Evolutionary conservation across 2,329 filamentous ascomycete genomes (phyloP).

Genomic region (Aspergillus proliferans): DNA sequence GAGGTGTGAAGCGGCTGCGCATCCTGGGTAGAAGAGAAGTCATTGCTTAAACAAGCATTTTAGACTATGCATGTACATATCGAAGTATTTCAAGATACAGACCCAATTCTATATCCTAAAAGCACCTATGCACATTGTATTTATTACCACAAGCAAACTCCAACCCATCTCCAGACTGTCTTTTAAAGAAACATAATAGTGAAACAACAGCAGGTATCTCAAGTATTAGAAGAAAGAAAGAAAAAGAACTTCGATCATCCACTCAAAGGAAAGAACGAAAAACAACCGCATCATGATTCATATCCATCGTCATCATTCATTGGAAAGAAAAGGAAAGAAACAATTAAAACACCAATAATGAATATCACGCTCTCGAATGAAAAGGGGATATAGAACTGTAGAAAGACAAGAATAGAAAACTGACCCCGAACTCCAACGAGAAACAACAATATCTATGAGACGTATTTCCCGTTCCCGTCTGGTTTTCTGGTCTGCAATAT

Average conservation of each 20-base stretch:
- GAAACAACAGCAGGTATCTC: background rate
- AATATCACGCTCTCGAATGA: background rate
- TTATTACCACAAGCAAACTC: no score
- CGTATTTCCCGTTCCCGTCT: no score
- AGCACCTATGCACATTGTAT: no score
- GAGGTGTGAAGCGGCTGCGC: conserved; percentile 81
- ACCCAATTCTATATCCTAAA: no score
- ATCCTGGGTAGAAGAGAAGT: conserved; percentile 58
- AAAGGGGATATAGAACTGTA: conserved; percentile 1
- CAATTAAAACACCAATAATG: background rate
- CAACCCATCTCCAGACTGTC: no score
- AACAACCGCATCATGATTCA: conserved; percentile 11
- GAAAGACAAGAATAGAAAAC: background rate
- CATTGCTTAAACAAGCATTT: background rate
- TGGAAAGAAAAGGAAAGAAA: conserved; percentile 3
- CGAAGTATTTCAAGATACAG: no score
- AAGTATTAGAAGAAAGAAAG: background rate
- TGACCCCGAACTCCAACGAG: background rate
- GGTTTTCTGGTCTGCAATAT: background rate
- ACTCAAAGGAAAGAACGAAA: background rate
- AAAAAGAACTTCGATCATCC: background rate
- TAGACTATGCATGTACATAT: background rate
- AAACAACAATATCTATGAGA: no score
- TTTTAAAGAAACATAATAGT: background rate
- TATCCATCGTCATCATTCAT: conserved; percentile 14